These are phyloP conservation scores for Gymnopus androsaceus DNA, from an alignment of 1,284 basidiomycete genomes.

Conservation along the genomic window DNA sequence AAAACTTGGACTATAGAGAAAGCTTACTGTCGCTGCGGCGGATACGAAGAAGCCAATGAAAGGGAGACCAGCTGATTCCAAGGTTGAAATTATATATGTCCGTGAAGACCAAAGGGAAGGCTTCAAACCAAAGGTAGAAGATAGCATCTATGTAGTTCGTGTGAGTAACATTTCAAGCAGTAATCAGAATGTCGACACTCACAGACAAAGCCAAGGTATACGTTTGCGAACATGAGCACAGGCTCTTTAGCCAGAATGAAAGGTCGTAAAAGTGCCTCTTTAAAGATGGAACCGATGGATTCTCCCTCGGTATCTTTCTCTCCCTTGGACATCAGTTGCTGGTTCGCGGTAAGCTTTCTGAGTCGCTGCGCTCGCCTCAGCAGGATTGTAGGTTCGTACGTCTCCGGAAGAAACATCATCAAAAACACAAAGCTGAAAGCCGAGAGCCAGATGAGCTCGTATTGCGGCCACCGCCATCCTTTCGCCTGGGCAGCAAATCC, in stretches of 20 bases:
- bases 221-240: conserved; percentile 39
- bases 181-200: conserved; percentile 1
- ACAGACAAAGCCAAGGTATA: conserved; percentile 46
- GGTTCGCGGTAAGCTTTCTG: conserved; percentile 30
- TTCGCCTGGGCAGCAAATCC: conserved; percentile 37
- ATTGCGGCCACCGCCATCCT: conserved; percentile 58
- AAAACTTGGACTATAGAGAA: background rate
- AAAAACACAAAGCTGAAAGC: conserved; percentile 43
- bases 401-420: conserved; percentile 24
- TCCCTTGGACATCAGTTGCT: conserved; percentile 25
- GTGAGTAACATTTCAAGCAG: background rate
- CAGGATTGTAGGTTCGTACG: conserved; percentile 46
- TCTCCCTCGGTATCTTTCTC: conserved; percentile 1
- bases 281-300: background rate
- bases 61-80: conserved; percentile 44
- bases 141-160: conserved; percentile 40
- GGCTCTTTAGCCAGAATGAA: conserved; percentile 45
- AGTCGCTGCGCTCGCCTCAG: conserved; percentile 31
- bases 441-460: conserved; percentile 55
- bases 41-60: conserved; percentile 48
- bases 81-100: conserved; percentile 38
- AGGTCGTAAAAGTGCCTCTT: conserved; percentile 37
- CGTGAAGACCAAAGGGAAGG: conserved; percentile 35
- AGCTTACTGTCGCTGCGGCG: conserved; percentile 22
- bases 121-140: conserved; percentile 27